A percentile compares a stretch with the other conserved stretches of the same genome.
These are phyloP conservation scores for Phycomyces nitens DNA, from an alignment of 192 early-diverging fungal genomes.

Conservation along the genomic window DNA sequence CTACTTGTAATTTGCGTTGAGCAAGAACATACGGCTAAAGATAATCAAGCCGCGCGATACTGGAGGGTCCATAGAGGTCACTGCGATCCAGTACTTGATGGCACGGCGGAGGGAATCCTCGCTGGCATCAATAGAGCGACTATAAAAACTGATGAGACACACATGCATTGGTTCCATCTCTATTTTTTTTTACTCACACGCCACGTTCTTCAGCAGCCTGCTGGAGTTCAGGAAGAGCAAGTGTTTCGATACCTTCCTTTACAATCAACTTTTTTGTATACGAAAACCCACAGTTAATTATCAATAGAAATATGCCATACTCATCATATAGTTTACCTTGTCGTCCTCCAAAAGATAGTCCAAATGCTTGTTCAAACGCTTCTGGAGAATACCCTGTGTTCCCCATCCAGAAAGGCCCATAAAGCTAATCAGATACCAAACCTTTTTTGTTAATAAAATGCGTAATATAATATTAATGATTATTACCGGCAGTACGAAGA, in stretches of 20 bases:
- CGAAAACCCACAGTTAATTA: not conserved
- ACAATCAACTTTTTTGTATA: slow-evolving; percentile 30
- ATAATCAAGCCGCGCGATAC: slow-evolving; percentile 38
- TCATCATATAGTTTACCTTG: slow-evolving; percentile 11
- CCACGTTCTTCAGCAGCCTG: slow-evolving; percentile 51
- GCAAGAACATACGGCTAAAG: slow-evolving; percentile 50
- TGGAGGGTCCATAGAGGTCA: slow-evolving; percentile 31
- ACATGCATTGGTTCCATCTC: not conserved
- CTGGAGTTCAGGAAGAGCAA: slow-evolving; percentile 39
- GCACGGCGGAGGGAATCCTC: slow-evolving; percentile 39
- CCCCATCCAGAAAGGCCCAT: slow-evolving; percentile 48
- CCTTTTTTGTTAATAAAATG: not conserved
- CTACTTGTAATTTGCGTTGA: slow-evolving; percentile 44
- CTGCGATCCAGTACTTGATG: slow-evolving; percentile 44
- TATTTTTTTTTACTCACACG: slow-evolving; percentile 29
- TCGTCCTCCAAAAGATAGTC: slow-evolving; percentile 45
- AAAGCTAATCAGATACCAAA: slow-evolving; percentile 40
- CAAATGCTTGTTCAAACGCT: slow-evolving; percentile 41
- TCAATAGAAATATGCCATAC: not conserved
- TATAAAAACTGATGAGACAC: not conserved
- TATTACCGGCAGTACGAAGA: slow-evolving; percentile 45
- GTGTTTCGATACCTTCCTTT: slow-evolving; percentile 39
- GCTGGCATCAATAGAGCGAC: slow-evolving; percentile 39
- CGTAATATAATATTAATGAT: not conserved
- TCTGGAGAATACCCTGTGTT: slow-evolving; percentile 43